These are phyloP conservation scores for Ogataea degrootiae DNA, from an alignment of 805 yeast species.

Conservation along the genomic window DNA sequence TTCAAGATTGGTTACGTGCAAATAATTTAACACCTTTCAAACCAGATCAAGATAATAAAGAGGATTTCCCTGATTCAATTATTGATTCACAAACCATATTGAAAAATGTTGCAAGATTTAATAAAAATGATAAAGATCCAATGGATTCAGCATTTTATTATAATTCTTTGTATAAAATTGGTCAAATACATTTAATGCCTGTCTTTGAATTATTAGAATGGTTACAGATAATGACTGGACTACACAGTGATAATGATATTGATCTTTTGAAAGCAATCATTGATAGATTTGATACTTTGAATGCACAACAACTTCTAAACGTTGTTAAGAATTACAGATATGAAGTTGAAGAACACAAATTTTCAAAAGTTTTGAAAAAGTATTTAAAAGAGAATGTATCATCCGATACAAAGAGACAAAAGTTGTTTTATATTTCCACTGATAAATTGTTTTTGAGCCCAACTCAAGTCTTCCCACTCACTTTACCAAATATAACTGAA, in stretches of 20 bases:
- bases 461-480: conserved; percentile 48
- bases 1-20: conserved; percentile 91
- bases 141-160: conserved; percentile 55
- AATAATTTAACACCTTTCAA: conserved; percentile 48
- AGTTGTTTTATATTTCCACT: conserved; percentile 19
- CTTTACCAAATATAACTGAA: conserved; percentile 71
- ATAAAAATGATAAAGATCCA: conserved; percentile 34
- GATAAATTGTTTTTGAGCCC: conserved; percentile 45
- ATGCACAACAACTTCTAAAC: conserved; percentile 65
- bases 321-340: conserved; percentile 73
- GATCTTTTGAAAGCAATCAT: conserved; percentile 55
- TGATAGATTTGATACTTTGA: conserved; percentile 50
- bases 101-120: conserved; percentile 28
- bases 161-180: conserved; percentile 58
- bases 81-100: conserved; percentile 19
- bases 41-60: conserved; percentile 22
- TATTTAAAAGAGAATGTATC: conserved; percentile 32
- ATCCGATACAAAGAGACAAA: conserved; percentile 10
- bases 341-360: conserved; percentile 73
- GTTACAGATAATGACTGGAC: conserved; percentile 78
- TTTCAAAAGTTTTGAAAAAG: conserved; percentile 49
- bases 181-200: conserved; percentile 65
- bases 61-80: conserved; percentile 32
- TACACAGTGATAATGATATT: conserved; percentile 44
- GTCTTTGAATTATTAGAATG: conserved; percentile 80